These are phyloP conservation scores for Pouteria glomerata DNA, from an alignment of 148 eudicot species.

Conservation along the genomic window DNA sequence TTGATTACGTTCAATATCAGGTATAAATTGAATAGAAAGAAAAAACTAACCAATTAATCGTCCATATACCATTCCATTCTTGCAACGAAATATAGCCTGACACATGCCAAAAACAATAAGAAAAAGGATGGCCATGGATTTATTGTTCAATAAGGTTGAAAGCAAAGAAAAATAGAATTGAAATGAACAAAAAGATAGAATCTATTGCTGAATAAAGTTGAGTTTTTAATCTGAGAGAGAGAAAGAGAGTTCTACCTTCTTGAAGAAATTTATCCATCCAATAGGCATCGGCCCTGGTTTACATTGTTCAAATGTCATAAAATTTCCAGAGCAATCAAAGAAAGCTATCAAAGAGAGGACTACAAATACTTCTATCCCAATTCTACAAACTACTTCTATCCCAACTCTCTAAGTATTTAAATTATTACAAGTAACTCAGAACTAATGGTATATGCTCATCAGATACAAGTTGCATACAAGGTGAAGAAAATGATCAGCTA, in stretches of 20 bases:
- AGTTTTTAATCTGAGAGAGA: constrained; percentile 9
- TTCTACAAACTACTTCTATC: not conserved
- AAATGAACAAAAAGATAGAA: not conserved
- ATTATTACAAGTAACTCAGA: not conserved
- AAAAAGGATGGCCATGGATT: not conserved
- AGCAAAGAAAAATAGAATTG: constrained; percentile 5
- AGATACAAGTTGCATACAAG: not conserved
- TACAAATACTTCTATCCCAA: not conserved
- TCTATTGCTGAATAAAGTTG: no score
- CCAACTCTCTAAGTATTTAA: no score
- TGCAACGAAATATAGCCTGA: constrained; percentile 55
- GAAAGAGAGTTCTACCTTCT: constrained; percentile 41
- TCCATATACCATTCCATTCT: constrained; percentile 54
- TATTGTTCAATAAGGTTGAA: not conserved
- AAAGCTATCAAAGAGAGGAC: not conserved
- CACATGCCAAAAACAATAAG: not conserved
- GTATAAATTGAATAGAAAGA: not conserved
- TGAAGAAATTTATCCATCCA: constrained; percentile 41
- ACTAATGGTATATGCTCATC: constrained; percentile 1
- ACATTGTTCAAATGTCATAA: constrained; percentile 11
- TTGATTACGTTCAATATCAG: no score
- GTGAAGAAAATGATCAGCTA: not conserved
- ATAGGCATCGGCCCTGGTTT: constrained; percentile 47
- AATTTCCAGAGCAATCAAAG: no score
- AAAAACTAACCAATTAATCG: constrained; percentile 33